phyloP scores from a whole-genome alignment of 2,329 filamentous ascomycete species.

The Colletotrichum sp. region DNA sequence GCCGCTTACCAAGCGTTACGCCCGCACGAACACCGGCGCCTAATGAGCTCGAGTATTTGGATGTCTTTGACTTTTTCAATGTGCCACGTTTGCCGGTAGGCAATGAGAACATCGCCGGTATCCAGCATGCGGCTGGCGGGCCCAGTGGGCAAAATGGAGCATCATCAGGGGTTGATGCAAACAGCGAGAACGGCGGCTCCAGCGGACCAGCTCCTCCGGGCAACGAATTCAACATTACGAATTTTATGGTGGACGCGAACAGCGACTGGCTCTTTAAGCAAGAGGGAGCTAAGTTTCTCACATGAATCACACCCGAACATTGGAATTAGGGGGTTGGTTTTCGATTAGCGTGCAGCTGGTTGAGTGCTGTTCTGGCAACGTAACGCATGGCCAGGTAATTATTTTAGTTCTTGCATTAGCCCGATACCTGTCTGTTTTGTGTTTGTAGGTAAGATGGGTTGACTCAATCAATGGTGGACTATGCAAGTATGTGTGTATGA shows the following conservation, averaged over 20 bases:
- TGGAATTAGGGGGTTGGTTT: background rate
- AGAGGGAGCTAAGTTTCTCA: slow-evolving; percentile 33
- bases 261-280: slow-evolving; percentile 77
- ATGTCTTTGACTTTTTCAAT: slow-evolving; percentile 96
- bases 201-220: slow-evolving; percentile 31
- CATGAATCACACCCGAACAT: background rate
- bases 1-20: slow-evolving; percentile 57
- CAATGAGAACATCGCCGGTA: slow-evolving; percentile 34
- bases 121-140: slow-evolving; percentile 22
- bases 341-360: background rate
- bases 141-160: slow-evolving; percentile 22
- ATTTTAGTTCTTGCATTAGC: background rate
- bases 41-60: slow-evolving; percentile 87
- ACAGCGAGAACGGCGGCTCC: slow-evolving; percentile 29
- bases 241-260: slow-evolving; percentile 77
- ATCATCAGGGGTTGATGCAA: slow-evolving; percentile 19
- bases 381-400: background rate
- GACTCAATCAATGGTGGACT: background rate
- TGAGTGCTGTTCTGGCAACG: background rate
- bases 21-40: slow-evolving; percentile 73
- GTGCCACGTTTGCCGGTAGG: slow-evolving; percentile 73
- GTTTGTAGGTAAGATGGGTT: background rate
- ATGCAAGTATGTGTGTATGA: background rate
- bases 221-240: slow-evolving; percentile 79
- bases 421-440: background rate